Evolutionary conservation across 75 land plant genomes (phyloP).

Genomic region (Adiantum capillusveneris): DNA sequence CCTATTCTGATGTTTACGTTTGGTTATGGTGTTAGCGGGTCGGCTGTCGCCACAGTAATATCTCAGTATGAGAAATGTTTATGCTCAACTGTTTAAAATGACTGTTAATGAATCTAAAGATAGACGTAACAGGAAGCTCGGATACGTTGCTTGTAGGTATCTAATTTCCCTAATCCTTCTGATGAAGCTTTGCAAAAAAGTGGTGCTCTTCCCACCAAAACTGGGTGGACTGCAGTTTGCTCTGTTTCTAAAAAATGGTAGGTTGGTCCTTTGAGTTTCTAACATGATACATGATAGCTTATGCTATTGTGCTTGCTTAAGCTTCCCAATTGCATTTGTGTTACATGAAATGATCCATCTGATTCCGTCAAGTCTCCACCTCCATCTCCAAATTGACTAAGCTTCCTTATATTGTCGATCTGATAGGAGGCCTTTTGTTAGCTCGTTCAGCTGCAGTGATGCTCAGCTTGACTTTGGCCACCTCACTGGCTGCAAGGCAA

Average conservation of each 20-base stretch:
- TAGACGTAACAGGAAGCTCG: not conserved
- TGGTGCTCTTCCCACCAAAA: constrained; percentile 62
- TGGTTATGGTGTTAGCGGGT: constrained; percentile 67
- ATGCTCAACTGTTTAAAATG: too few relatives aligned
- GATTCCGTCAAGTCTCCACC: too few relatives aligned
- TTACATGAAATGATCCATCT: too few relatives aligned
- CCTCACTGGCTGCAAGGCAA: constrained; percentile 80
- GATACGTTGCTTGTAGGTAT: constrained; percentile 49
- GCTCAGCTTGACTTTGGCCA: constrained; percentile 77
- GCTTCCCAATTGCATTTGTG: too few relatives aligned
- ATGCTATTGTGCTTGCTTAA: too few relatives aligned
- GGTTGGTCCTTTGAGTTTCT: too few relatives aligned
- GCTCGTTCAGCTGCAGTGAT: constrained; percentile 69
- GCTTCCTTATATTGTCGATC: constrained; percentile 3
- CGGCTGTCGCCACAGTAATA: constrained; percentile 70
- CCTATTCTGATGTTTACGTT: constrained; percentile 63
- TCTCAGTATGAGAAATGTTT: constrained; percentile 83
- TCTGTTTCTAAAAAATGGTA: constrained; percentile 82
- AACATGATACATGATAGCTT: too few relatives aligned
- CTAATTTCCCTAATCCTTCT: constrained; percentile 50
- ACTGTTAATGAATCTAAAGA: not conserved
- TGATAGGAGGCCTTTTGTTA: constrained; percentile 63
- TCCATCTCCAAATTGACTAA: too few relatives aligned
- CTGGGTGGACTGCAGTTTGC: constrained; percentile 53
- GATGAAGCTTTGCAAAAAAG: constrained; percentile 53